A percentile compares a stretch with the other conserved stretches of the same genome.
Conservation (phyloP, 2,329 filamentous ascomycete species). For the Cytospora mali region DNA sequence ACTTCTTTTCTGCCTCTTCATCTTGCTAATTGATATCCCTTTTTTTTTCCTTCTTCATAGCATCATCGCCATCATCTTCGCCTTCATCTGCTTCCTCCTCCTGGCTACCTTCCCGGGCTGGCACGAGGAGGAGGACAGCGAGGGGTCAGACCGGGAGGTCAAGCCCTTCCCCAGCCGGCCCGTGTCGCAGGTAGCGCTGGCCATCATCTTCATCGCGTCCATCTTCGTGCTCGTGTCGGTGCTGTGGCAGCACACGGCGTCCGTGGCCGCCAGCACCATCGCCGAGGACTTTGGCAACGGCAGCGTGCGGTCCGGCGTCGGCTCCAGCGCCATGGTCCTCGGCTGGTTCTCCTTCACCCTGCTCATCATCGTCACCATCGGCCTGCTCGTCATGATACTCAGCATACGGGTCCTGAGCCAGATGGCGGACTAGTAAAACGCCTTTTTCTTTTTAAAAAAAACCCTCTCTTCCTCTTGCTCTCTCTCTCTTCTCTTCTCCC, state of each 20-base stretch:
- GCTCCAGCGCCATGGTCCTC: constrained; percentile 93
- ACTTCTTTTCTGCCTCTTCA: too few relatives aligned
- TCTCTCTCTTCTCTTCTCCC: too few relatives aligned
- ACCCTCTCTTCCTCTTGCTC: too few relatives aligned
- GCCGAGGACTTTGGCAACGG: constrained; percentile 92
- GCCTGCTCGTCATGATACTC: constrained; percentile 92
- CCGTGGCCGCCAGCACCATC: constrained; percentile 90
- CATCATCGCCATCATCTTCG: constrained; percentile 96
- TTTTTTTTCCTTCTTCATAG: constrained; percentile 49
- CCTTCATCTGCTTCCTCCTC: constrained; percentile 92
- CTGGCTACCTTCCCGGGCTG: constrained; percentile 96
- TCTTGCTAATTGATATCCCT: constrained; percentile 14
- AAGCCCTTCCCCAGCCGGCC: constrained; percentile 92
- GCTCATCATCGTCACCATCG: constrained; percentile 93
- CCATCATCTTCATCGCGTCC: constrained; percentile 81
- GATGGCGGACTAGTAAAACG: constrained; percentile 44
- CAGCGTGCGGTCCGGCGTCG: constrained; percentile 81
- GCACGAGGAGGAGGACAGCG: constrained; percentile 85
- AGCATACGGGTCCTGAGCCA: constrained; percentile 81
- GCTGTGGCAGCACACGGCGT: constrained; percentile 92
- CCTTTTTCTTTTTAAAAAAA: not conserved
- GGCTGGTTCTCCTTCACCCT: constrained; percentile 97
- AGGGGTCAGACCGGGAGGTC: constrained; percentile 83
- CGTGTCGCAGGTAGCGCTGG: constrained; percentile 89
- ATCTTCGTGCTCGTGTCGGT: constrained; percentile 75